These are phyloP conservation scores for Huntiella abstrusa DNA, from an alignment of 2,329 filamentous ascomycete genomes.

Conservation along the genomic window DNA sequence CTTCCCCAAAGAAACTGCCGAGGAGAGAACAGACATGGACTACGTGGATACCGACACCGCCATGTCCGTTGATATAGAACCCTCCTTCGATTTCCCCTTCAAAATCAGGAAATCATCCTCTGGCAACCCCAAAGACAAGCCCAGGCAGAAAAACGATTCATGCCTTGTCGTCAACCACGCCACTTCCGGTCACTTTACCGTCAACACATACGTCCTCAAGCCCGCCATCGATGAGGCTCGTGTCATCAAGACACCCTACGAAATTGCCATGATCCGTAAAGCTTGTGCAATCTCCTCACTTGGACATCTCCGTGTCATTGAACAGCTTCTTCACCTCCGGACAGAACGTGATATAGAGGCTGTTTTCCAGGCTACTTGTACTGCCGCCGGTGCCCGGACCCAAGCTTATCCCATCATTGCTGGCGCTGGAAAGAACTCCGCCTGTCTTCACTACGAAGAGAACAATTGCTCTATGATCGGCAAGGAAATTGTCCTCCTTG, in stretches of 20 bases:
- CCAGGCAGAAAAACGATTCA: too few species aligned
- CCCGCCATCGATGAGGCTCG: conserved; percentile 63
- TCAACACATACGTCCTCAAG: conserved; percentile 36
- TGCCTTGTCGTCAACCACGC: too few species aligned
- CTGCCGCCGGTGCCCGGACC: conserved; percentile 49
- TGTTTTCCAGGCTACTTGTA: conserved; percentile 53
- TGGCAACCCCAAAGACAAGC: too few species aligned
- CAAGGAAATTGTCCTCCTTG: conserved; percentile 59
- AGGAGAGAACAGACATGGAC: too few species aligned
- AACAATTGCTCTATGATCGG: conserved; percentile 57
- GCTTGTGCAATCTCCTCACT: conserved; percentile 64
- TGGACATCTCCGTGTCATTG: conserved; percentile 58
- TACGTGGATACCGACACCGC: too few species aligned
- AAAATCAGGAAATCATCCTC: too few species aligned
- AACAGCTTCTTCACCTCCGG: conserved; percentile 38
- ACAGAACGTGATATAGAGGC: conserved; percentile 78
- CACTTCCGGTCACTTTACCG: conserved; percentile 11
- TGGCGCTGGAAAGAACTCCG: conserved; percentile 63
- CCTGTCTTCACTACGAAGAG: conserved; percentile 67
- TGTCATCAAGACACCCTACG: conserved; percentile 70
- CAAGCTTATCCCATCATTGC: conserved; percentile 86
- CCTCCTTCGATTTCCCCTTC: too few species aligned
- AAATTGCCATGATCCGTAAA: conserved; percentile 61
- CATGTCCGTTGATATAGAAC: too few species aligned
- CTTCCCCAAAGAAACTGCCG: too few species aligned